Evolutionary conservation across 1,139 yeast genomes (phyloP), one percentile per base, ranked within the genome.

Genomic region (Yamadazyma siamensis): DNA sequence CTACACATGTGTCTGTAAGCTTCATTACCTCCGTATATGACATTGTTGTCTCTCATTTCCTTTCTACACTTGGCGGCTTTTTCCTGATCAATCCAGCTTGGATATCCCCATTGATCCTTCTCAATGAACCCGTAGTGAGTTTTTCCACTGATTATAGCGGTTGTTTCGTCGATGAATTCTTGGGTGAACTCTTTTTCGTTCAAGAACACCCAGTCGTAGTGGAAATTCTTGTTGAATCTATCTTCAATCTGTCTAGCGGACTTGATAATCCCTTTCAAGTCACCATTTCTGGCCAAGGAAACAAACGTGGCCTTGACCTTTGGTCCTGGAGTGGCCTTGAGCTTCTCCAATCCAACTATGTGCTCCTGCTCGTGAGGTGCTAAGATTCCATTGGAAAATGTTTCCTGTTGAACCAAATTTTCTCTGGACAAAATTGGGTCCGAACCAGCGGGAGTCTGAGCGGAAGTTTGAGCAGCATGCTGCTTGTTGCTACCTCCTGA

Each of bases 1-100:
- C 96, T 78, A 59, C 96, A 88, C 96, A 88, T 88, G 60, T 80
- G 86, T 65, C 88, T 75, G 57, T 80, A 80, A 13, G 81, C 61
- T 33, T 65, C 65, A 11, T 76, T 69, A 39, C 65, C 76, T 31
- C 84, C 88, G 49, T 80, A 80, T 37, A 79, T 73, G 33, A 80
- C 67, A 26, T 62, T 56, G 30, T 62, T 60, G 54, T 77, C 61
- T 29, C 56, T 55, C 80, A 76, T 72, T 31, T 65, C 54, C 34
- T 64, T 63, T 52, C 85, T 62, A 6, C 67, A 61, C 29, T 56
- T 45, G 13, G 77, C 75, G 31, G 84, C 83, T 47, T 68, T 73
- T 15, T 66, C 71, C 41, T 63, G 59, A 52, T 79, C 83, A 39
- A 81, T 76, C 69, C 71, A 67, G 2, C 57, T 65, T 2, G 88